These are phyloP conservation scores for Ceratobasidium sp. DNA, from an alignment of 1,284 basidiomycete genomes.

Conservation along the genomic window DNA sequence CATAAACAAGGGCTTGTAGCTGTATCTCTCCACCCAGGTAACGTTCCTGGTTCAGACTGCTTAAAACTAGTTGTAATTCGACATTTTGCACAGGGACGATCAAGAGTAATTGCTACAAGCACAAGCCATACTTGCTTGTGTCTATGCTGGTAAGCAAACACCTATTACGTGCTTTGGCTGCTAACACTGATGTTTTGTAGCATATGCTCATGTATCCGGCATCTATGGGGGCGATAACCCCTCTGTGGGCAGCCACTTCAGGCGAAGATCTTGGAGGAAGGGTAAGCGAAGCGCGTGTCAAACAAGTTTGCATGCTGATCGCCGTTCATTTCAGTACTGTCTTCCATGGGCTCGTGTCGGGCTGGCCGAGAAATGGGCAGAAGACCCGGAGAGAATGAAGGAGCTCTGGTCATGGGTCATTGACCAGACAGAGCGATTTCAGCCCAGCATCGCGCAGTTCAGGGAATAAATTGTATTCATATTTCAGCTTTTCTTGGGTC, in stretches of 20 bases:
- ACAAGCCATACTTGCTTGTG: constrained; percentile 29
- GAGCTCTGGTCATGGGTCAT: constrained; percentile 43
- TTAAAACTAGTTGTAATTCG: not conserved
- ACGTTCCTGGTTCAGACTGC: not conserved
- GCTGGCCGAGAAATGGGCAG: constrained; percentile 37
- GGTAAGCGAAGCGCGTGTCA: constrained; percentile 12
- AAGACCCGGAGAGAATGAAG: constrained; percentile 37
- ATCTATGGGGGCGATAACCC: constrained; percentile 42
- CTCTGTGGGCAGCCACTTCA: constrained; percentile 41
- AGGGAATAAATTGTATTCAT: constrained; percentile 27
- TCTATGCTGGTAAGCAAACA: constrained; percentile 26
- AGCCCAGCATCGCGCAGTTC: constrained; percentile 41
- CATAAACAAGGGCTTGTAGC: constrained; percentile 48
- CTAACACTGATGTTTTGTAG: not conserved
- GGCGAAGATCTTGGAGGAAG: constrained; percentile 41
- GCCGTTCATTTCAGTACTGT: constrained; percentile 12
- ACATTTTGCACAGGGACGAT: constrained; percentile 20
- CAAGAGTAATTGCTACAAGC: constrained; percentile 27
- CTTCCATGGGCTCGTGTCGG: constrained; percentile 44
- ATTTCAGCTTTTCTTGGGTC: not conserved
- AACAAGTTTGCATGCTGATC: not conserved
- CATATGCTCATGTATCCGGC: constrained; percentile 43
- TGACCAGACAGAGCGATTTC: constrained; percentile 33
- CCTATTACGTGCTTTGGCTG: not conserved
- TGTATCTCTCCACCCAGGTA: constrained; percentile 49